Conservation (phyloP, 805 yeast species). For the Pichia thaimueangensis region DNA sequence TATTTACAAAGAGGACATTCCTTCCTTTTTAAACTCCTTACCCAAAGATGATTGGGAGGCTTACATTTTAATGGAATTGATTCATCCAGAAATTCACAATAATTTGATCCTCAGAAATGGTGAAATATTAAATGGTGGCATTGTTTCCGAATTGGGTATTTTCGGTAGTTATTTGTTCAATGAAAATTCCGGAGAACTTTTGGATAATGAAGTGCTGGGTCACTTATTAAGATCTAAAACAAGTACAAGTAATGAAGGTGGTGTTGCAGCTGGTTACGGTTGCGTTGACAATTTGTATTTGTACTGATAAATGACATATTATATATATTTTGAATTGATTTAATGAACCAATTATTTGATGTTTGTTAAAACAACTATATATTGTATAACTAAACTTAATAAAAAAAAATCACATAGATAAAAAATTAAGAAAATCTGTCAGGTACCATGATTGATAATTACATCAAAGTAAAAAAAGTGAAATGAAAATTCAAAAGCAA, state of each 20-base stretch:
- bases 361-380: no score
- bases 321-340: no score
- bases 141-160: constrained; percentile 85
- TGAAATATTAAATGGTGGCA: constrained; percentile 57
- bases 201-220: constrained; percentile 67
- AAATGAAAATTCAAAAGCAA: constrained; percentile 4
- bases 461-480: no score
- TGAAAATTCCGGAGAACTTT: constrained; percentile 47
- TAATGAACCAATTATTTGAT: no score
- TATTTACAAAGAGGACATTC: constrained; percentile 81
- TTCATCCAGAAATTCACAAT: constrained; percentile 62
- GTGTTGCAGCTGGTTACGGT: constrained; percentile 98
- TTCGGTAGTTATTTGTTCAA: constrained; percentile 82
- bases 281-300: constrained; percentile 83
- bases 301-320: constrained; percentile 28
- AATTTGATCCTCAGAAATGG: constrained; percentile 71
- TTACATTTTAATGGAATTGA: constrained; percentile 89
- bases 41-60: constrained; percentile 79
- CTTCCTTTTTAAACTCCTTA: constrained; percentile 53
- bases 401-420: background rate
- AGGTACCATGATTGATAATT: no score
- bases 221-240: constrained; percentile 86
- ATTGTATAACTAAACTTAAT: background rate
- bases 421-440: no score
- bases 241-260: constrained; percentile 88